A percentile compares a stretch with the other conserved stretches of the same genome.
Conservation (phyloP, 1,284 basidiomycete species). For the Mycosarcoma maydis region DNA sequence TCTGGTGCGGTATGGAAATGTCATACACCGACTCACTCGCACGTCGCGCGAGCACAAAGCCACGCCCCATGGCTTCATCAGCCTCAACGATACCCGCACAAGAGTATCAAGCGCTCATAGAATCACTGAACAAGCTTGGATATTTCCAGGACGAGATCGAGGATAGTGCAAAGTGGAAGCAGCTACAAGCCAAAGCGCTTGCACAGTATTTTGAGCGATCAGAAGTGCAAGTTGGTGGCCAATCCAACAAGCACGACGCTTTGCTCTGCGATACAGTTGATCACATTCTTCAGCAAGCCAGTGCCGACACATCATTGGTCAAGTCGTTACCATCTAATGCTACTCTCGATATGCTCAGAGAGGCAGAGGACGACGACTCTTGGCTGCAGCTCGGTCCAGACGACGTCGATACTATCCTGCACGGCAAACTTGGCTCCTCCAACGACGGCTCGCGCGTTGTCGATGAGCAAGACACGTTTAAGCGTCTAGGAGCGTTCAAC, state of each 20-base stretch:
- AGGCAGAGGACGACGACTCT: conserved; percentile 50
- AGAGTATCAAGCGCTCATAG: conserved; percentile 35
- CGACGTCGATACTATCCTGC: conserved; percentile 45
- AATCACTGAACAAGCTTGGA: conserved; percentile 44
- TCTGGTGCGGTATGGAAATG: conserved; percentile 60
- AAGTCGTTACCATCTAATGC: conserved; percentile 1
- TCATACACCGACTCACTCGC: conserved; percentile 40
- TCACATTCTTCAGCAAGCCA: not conserved
- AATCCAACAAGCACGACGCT: not conserved
- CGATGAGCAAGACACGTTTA: conserved; percentile 43
- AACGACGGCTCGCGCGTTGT: conserved; percentile 1
- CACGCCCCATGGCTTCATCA: conserved; percentile 3
- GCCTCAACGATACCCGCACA: not conserved
- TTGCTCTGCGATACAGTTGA: conserved; percentile 25
- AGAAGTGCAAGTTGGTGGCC: not conserved
- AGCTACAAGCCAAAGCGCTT: conserved; percentile 44
- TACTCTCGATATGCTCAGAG: not conserved
- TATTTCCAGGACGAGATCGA: conserved; percentile 55
- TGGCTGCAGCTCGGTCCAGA: conserved; percentile 47
- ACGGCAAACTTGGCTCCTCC: conserved; percentile 1
- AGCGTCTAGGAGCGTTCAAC: conserved; percentile 50
- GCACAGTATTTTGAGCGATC: conserved; percentile 8
- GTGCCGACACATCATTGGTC: not conserved
- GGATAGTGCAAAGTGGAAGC: conserved; percentile 54
- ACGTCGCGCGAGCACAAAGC: conserved; percentile 11